These are phyloP conservation scores for Pichia sp. DNA, from an alignment of 1,139 yeast genomes.

Conservation along the genomic window DNA sequence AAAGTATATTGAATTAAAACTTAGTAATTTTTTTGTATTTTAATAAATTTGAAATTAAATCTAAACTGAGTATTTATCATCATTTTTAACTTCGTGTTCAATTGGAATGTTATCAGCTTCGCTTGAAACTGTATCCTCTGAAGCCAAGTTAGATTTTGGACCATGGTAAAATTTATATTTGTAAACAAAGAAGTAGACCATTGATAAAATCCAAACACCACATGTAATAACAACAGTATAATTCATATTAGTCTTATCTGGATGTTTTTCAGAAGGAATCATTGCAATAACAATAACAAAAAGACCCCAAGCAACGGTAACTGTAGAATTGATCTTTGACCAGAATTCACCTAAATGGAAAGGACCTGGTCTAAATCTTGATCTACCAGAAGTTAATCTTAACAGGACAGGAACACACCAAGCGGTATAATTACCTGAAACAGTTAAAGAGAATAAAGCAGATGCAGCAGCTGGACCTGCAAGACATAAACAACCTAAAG, in stretches of 20 bases:
- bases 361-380: constrained; percentile 32
- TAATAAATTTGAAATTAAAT: no score
- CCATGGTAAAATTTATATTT: constrained; percentile 45
- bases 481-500: constrained; percentile 34
- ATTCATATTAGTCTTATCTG: constrained; percentile 44
- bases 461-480: constrained; percentile 34
- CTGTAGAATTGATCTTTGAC: constrained; percentile 32
- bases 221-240: constrained; percentile 55
- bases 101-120: constrained; percentile 18
- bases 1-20: neutral
- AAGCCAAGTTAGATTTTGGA: constrained; percentile 37
- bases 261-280: constrained; percentile 35
- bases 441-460: constrained; percentile 42
- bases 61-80: constrained; percentile 12
- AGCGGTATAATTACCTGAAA: constrained; percentile 41
- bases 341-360: constrained; percentile 29
- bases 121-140: constrained; percentile 13
- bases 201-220: constrained; percentile 41
- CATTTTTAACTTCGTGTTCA: constrained; percentile 2
- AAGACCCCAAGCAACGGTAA: constrained; percentile 35
- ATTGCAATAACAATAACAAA: constrained; percentile 35
- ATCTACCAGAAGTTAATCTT: constrained; percentile 38
- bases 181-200: constrained; percentile 39
- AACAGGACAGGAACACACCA: constrained; percentile 42
- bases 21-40: no score